Evolutionary conservation across 2,329 filamentous ascomycete species (phyloP).

Genomic region (Trichoderma atrobrunneum): DNA sequence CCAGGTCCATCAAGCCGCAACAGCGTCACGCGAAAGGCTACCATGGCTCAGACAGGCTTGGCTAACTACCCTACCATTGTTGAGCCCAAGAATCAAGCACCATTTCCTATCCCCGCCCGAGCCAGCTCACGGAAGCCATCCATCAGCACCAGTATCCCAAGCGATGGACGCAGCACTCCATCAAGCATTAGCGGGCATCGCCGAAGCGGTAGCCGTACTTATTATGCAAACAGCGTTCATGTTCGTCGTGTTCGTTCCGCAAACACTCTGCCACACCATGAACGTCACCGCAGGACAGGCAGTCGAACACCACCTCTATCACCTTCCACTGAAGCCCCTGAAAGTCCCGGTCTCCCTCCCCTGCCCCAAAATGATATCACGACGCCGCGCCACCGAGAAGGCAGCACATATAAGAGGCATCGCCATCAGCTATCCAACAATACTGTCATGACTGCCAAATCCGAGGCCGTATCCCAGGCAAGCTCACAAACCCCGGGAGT

Average conservation of each 20-base stretch:
- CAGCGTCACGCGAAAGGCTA: slow-evolving; percentile 70
- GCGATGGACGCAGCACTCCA: slow-evolving; percentile 68
- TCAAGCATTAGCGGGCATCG: slow-evolving; percentile 60
- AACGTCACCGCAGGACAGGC: slow-evolving; percentile 47
- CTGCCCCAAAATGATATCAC: slow-evolving; percentile 71
- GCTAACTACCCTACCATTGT: slow-evolving; percentile 66
- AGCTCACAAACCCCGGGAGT: slow-evolving; percentile 72
- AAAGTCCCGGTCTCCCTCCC: slow-evolving; percentile 70
- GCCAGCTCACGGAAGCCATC: slow-evolving; percentile 79
- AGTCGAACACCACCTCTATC: slow-evolving; percentile 66
- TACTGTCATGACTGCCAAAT: slow-evolving; percentile 51
- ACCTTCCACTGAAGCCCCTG: slow-evolving; percentile 62
- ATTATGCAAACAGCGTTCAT: slow-evolving; percentile 63
- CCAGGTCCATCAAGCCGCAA: slow-evolving; percentile 43
- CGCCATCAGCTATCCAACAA: slow-evolving; percentile 60
- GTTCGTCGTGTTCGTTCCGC: slow-evolving; percentile 85
- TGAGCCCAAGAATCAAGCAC: slow-evolving; percentile 67
- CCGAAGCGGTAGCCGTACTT: slow-evolving; percentile 47
- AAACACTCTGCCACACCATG: slow-evolving; percentile 61
- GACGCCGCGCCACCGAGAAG: slow-evolving; percentile 50
- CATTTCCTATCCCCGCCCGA: slow-evolving; percentile 87
- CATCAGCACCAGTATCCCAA: slow-evolving; percentile 60
- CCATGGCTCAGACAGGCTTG: slow-evolving; percentile 77
- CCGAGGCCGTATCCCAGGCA: slow-evolving; percentile 45
- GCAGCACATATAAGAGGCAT: slow-evolving; percentile 45